Evolutionary conservation across 331 rosid species (phyloP).

Genomic region (Acacia pycnantha): DNA sequence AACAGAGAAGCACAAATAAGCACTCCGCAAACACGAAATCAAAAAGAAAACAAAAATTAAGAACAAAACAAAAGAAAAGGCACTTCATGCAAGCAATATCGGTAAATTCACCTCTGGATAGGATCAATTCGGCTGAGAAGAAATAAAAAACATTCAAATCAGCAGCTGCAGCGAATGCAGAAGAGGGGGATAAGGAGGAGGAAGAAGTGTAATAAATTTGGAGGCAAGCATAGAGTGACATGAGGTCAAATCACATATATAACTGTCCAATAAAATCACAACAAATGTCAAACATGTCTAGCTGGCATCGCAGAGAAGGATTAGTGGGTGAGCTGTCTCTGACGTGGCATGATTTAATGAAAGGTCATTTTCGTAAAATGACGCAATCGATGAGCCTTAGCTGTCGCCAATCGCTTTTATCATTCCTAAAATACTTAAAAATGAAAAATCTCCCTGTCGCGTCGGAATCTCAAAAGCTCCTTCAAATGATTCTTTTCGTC

Average conservation of each 20-base stretch:
- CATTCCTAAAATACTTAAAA: neutral
- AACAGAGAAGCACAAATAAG: slow-evolving; percentile 30
- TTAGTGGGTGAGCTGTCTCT: neutral
- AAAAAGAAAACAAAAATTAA: slow-evolving; percentile 4
- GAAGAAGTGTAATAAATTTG: slow-evolving; percentile 3
- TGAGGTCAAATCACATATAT: neutral
- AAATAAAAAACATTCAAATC: neutral
- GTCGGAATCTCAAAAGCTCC: neutral
- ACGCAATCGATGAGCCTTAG: neutral
- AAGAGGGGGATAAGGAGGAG: neutral
- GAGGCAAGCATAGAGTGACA: neutral
- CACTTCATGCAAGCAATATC: slow-evolving; percentile 4
- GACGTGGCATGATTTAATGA: slow-evolving; percentile 21
- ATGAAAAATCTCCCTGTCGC: neutral
- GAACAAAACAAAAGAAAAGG: slow-evolving; percentile 12
- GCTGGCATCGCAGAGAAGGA: slow-evolving; percentile 1
- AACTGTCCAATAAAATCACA: neutral
- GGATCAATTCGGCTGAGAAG: slow-evolving; percentile 31
- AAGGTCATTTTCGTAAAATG: slow-evolving; percentile 16
- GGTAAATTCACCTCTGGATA: slow-evolving; percentile 28
- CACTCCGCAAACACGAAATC: slow-evolving; percentile 8
- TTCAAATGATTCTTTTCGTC: slow-evolving; percentile 11
- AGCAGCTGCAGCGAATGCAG: slow-evolving; percentile 18
- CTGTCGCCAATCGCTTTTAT: slow-evolving; percentile 8
- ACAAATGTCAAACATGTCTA: neutral